Base-by-base conservation (phyloP, 495 filamentous ascomycete genomes). In the Paragyromitra xinjiangensis region DNA sequence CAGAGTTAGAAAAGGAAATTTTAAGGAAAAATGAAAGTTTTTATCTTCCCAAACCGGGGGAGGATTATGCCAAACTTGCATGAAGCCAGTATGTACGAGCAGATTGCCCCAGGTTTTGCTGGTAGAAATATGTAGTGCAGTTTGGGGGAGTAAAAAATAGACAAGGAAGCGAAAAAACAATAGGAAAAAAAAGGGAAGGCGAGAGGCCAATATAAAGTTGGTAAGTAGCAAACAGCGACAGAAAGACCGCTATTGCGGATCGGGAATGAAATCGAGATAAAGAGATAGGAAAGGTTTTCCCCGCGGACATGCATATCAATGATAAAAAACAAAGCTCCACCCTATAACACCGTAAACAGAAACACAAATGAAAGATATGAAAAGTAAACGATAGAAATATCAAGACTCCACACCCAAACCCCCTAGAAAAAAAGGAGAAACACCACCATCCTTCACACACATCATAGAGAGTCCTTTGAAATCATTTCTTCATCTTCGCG, bases 91-190 rank as follows among this genome's bases (percentile, higher is more conserved):
- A 6, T 40, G 26, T 76, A 64, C 56, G 26, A 34, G n/a, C 22
- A 61, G 50, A 22, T 37, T n/a, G 9, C 55, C 26, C 29, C 42
- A 74, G 50, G 26, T 74, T 56, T 7, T 69, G 64, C 40, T 44
- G 40, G 64, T 74, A 74, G 58, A 67, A 66, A 69, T 74, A 74
- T 74, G 19, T 73, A 68, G 40, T 48, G 19, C 63, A 73, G 39
- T 58, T 62, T 45, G 39, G 39, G 64, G 51, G 16, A 3, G 11
- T 26, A 12, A 34, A 37, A 76, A 71, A 19, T 64, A 71, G 40
- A 71, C 58, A 64, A 64, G 2, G 59, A 63, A 76, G n/a, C 1
- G 22, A 58, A 76, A 37, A 48, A 61, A 12, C 19, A 34, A 71
- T 34, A 62, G 44, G 22, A 55, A 59, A 63, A 71, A 16, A 45